Percentiles rank a stretch among this genome's conserved stretches.
phyloP scores from a whole-genome alignment of 495 filamentous ascomycete species.

The Penicillium diatomitis region DNA sequence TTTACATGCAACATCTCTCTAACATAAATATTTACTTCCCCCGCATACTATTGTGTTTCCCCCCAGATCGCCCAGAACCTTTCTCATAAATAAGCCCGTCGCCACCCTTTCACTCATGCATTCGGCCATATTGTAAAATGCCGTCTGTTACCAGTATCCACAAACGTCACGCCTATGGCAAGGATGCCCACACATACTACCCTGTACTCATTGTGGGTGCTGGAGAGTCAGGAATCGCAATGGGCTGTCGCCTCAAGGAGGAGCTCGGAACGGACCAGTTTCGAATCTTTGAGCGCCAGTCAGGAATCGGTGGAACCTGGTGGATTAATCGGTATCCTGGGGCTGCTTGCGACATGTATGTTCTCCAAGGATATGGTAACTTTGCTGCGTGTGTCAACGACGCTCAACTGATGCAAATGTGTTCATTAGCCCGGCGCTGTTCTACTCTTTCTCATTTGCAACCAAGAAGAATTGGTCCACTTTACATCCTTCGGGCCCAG shows the following conservation, averaged over 20 bases:
- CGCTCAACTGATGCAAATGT: constrained; percentile 5
- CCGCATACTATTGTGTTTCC: not conserved
- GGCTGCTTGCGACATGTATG: constrained; percentile 43
- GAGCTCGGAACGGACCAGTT: constrained; percentile 53
- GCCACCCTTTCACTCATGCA: not conserved
- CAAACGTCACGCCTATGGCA: constrained; percentile 36
- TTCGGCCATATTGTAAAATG: constrained; percentile 6
- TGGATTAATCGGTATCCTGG: constrained; percentile 60
- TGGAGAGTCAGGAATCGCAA: constrained; percentile 58
- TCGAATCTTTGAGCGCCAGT: constrained; percentile 53
- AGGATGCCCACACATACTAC: constrained; percentile 47
- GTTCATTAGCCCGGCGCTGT: constrained; percentile 36
- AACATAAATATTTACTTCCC: too few relatives aligned
- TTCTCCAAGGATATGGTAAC: not conserved
- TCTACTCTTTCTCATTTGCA: constrained; percentile 57
- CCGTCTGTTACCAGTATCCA: constrained; percentile 29
- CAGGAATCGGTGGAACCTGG: constrained; percentile 61
- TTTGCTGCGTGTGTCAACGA: not conserved
- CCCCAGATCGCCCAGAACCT: not conserved
- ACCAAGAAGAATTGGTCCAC: constrained; percentile 50
- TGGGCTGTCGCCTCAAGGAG: constrained; percentile 53
- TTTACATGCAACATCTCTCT: too few relatives aligned
- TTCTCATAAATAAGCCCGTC: not conserved
- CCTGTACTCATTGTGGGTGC: constrained; percentile 49
- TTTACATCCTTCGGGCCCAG: constrained; percentile 43